Percentiles rank a stretch among this genome's conserved stretches.
These are phyloP conservation scores for Kwoniella sp. DNA, from an alignment of 768 basidiomycete genomes.

Conservation along the genomic window DNA sequence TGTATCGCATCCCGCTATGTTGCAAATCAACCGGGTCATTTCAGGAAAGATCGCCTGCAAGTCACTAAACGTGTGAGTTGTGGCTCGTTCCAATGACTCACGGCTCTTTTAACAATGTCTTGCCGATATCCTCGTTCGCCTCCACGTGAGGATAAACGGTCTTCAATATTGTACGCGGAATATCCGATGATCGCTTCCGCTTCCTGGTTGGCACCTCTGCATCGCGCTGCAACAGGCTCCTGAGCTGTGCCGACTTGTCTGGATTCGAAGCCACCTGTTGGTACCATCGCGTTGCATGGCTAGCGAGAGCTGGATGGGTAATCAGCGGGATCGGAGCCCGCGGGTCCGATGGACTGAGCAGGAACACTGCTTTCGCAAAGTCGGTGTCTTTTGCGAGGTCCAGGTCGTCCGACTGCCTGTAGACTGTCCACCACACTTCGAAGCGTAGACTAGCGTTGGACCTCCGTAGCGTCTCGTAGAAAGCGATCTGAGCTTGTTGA, in stretches of 20 bases:
- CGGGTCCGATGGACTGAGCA: conserved; percentile 8
- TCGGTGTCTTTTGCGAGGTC: not conserved
- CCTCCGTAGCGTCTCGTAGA: not conserved
- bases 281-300: not conserved
- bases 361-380: conserved; percentile 8
- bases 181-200: conserved; percentile 9
- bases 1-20: not conserved
- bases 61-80: too few relatives aligned
- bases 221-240: not conserved
- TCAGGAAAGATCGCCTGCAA: too few relatives aligned
- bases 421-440: conserved; percentile 20
- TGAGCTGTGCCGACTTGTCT: not conserved
- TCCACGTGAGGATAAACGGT: too few relatives aligned
- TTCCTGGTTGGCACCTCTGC: not conserved
- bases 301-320: too few relatives aligned
- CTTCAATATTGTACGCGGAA: too few relatives aligned
- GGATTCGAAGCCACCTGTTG: not conserved
- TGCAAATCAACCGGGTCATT: too few relatives aligned
- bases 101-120: too few relatives aligned
- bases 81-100: too few relatives aligned
- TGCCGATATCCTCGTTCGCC: too few relatives aligned
- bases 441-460: conserved; percentile 1
- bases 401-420: not conserved
- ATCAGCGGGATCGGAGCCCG: too few relatives aligned
- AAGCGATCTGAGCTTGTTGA: not conserved